phyloP scores from a whole-genome alignment of 2,329 filamentous ascomycete species.

The Aspergillus sp. region DNA sequence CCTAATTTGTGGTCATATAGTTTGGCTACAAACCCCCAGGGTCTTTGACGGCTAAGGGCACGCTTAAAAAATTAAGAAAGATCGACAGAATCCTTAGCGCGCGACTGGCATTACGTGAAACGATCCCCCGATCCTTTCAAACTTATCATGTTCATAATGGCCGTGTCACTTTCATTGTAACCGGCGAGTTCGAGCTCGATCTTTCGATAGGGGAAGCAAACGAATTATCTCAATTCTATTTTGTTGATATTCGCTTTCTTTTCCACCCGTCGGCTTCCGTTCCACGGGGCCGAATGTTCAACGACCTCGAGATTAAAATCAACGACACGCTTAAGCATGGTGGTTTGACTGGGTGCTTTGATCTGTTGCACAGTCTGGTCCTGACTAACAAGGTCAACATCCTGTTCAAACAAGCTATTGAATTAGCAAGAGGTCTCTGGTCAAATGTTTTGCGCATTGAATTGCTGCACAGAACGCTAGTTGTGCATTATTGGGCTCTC shows the following conservation, averaged over 20 bases:
- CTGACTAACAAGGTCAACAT: constrained; percentile 88
- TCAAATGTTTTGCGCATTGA: constrained; percentile 75
- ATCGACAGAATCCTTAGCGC: constrained; percentile 81
- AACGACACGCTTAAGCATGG: constrained; percentile 70
- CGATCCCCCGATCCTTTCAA: constrained; percentile 74
- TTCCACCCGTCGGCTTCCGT: constrained; percentile 72
- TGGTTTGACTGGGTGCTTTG: constrained; percentile 77
- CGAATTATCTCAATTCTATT: constrained; percentile 80
- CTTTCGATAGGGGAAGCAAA: constrained; percentile 87
- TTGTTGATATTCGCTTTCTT: constrained; percentile 84
- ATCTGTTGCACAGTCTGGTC: constrained; percentile 81
- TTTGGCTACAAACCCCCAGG: constrained; percentile 76
- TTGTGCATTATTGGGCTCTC: constrained; percentile 87
- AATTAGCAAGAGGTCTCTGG: constrained; percentile 72
- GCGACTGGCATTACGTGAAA: constrained; percentile 80
- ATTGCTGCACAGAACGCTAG: constrained; percentile 74
- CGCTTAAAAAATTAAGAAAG: constrained; percentile 72
- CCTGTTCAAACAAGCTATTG: constrained; percentile 72
- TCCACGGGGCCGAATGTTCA: constrained; percentile 60
- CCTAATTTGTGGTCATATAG: constrained; percentile 39
- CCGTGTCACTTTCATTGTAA: constrained; percentile 83
- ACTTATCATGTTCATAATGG: constrained; percentile 79
- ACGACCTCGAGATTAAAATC: constrained; percentile 66
- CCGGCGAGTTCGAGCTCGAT: constrained; percentile 87
- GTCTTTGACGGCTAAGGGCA: constrained; percentile 67